A percentile compares a stretch with the other conserved stretches of the same genome.
phyloP scores from a whole-genome alignment of 2,329 filamentous ascomycete genomes.

The Sarocladium strictum region DNA sequence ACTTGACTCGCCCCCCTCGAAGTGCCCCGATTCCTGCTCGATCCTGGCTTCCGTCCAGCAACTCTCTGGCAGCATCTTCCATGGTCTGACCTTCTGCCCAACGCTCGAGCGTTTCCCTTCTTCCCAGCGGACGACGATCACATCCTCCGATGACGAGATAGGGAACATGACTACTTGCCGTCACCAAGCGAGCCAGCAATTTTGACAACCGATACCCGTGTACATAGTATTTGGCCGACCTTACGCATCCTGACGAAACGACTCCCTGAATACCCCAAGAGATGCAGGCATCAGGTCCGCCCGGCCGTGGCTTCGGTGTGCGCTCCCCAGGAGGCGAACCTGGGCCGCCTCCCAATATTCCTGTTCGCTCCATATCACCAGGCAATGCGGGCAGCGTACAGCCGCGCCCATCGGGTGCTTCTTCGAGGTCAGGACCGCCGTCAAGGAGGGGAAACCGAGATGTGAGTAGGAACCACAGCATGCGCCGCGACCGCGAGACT shows the following conservation, averaged over 20 bases:
- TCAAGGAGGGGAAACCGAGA: conserved; percentile 13
- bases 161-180: background rate
- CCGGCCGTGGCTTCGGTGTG: conserved; percentile 48
- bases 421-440: conserved; percentile 6
- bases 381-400: conserved; percentile 49
- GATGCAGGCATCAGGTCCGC: conserved; percentile 47
- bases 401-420: conserved; percentile 20
- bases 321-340: conserved; percentile 59
- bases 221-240: background rate
- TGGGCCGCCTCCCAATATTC: conserved; percentile 50
- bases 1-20: background rate
- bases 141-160: background rate
- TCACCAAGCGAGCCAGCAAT: background rate
- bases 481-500: too few species aligned
- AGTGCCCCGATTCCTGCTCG: too few species aligned
- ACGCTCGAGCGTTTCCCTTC: background rate
- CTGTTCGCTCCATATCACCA: conserved; percentile 55
- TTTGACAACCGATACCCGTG: background rate
- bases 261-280: background rate
- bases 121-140: background rate
- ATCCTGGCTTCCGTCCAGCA: background rate
- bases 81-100: background rate
- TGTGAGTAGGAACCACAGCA: conserved; percentile 10
- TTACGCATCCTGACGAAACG: background rate
- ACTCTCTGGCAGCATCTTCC: background rate